Conservation (phyloP, 208 protist genomes). For the Naegleria gruberi region DNA sequence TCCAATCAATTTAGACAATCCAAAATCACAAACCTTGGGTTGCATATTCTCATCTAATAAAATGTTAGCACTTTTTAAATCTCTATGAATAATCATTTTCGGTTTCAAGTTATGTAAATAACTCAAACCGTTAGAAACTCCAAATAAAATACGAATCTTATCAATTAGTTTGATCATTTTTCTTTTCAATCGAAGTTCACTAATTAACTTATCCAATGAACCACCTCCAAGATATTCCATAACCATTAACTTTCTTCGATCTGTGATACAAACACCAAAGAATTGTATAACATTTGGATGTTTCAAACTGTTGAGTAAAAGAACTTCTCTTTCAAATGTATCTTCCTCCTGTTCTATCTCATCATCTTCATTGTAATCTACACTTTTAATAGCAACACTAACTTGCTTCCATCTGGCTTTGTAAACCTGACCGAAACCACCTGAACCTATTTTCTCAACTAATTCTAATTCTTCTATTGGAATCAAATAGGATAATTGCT, state of each 20-base stretch:
- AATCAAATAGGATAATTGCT: not conserved
- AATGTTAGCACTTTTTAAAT: not conserved
- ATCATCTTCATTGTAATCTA: not conserved
- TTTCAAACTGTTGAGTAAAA: not conserved
- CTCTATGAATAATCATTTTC: not conserved
- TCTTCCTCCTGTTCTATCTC: not conserved
- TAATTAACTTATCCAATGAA: not conserved
- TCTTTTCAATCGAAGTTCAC: not conserved
- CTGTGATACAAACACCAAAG: not conserved
- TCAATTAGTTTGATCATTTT: not conserved
- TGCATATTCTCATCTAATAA: not conserved
- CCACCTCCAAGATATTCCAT: not conserved
- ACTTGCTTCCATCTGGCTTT: not conserved
- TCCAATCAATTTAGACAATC: not conserved
- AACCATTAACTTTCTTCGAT: not conserved
- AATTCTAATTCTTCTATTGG: not conserved
- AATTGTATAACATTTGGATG: not conserved
- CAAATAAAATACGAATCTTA: not conserved
- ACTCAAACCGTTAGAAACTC: not conserved
- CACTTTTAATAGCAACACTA: not conserved
- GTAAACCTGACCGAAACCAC: not conserved
- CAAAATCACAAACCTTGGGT: not conserved
- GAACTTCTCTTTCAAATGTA: not conserved
- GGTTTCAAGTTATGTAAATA: conserved; percentile 7
- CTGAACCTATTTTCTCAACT: not conserved